A percentile compares a stretch with the other conserved stretches of the same genome.
Conservation (phyloP, 441 rosid species). For the Pelargonium cotyledonis region DNA sequence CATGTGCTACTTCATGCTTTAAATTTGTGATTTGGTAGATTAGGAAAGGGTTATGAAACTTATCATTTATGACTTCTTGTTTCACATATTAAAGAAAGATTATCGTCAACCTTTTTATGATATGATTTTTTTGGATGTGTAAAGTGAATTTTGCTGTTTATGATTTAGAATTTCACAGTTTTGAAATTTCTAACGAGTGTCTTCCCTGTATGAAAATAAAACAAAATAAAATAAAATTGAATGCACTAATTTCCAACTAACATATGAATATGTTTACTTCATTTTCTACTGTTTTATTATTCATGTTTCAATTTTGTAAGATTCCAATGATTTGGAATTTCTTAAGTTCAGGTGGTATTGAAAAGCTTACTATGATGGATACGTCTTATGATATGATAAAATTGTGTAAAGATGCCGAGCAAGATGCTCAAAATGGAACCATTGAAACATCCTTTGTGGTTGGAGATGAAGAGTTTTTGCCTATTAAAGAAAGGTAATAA, state of each 20-base stretch:
- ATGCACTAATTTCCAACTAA: neutral
- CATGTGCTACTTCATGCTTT: neutral
- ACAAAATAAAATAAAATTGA: neutral
- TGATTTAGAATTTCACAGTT: neutral
- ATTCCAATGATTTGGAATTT: neutral
- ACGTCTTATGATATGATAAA: conserved; percentile 79
- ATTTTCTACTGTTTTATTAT: neutral
- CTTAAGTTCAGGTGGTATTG: conserved; percentile 59
- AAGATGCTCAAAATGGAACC: conserved; percentile 27
- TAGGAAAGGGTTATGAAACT: neutral
- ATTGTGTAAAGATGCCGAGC: conserved; percentile 47
- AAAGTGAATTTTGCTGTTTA: neutral
- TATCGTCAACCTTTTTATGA: neutral
- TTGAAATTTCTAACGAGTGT: neutral
- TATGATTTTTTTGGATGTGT: neutral
- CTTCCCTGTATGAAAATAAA: neutral
- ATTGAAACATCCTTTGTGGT: conserved; percentile 65
- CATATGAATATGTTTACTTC: neutral
- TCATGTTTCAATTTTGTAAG: neutral
- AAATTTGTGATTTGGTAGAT: neutral
- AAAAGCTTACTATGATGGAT: conserved; percentile 93
- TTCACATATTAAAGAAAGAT: neutral
- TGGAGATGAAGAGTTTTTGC: conserved; percentile 92
- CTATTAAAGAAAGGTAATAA: conserved; percentile 67
- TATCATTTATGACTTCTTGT: neutral